phyloP scores from a whole-genome alignment of 2,329 filamentous ascomycete genomes.

The Pseudocercospora vitis region DNA sequence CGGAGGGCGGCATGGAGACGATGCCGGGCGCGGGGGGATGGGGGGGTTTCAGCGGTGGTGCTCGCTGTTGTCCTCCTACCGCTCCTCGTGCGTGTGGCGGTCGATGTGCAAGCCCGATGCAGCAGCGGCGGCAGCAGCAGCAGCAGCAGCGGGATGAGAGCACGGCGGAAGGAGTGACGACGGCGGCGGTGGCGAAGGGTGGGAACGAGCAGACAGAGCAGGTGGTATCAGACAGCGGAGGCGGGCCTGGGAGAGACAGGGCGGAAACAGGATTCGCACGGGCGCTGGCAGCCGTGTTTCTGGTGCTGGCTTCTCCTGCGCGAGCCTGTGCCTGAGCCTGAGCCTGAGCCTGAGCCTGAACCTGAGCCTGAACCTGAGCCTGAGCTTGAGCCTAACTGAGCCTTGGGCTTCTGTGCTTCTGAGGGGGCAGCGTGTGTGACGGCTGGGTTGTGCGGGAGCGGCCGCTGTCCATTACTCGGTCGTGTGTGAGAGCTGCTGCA shows the following conservation, averaged over 20 bases:
- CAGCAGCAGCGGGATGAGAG: not conserved
- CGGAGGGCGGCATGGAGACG: conserved; percentile 19
- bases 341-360: too few relatives aligned
- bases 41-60: not conserved
- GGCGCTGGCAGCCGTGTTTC: not conserved
- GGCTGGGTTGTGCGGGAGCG: too few relatives aligned
- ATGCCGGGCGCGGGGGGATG: not conserved
- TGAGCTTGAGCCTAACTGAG: too few relatives aligned
- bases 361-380: too few relatives aligned
- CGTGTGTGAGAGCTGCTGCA: too few relatives aligned
- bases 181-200: not conserved
- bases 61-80: too few relatives aligned
- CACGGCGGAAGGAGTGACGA: not conserved
- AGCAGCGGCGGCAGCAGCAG: not conserved
- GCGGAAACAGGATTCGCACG: not conserved
- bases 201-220: not conserved
- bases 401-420: too few relatives aligned
- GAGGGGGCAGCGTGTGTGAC: too few relatives aligned
- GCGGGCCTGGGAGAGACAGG: too few relatives aligned
- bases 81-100: too few relatives aligned
- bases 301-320: not conserved
- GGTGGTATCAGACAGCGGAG: too few relatives aligned
- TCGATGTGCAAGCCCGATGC: not conserved
- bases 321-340: not conserved
- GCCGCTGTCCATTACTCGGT: too few relatives aligned